These are phyloP conservation scores for Suillus ampliporus DNA, from an alignment of 768 basidiomycete species.

Conservation along the genomic window DNA sequence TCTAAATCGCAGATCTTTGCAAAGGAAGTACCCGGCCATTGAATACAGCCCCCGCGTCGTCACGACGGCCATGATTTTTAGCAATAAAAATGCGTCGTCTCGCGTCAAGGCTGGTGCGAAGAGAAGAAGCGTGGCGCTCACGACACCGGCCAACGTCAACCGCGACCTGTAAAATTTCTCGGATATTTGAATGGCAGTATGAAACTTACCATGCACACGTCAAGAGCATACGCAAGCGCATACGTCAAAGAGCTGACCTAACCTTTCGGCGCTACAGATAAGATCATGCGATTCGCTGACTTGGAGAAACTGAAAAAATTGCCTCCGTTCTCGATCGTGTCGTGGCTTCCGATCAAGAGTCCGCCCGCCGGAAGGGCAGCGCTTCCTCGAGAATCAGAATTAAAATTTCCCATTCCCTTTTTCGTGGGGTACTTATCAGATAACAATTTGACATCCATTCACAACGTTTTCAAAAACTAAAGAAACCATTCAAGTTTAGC, in stretches of 20 bases:
- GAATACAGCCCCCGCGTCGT: not conserved
- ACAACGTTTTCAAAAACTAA: constrained; percentile 5
- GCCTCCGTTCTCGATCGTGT: constrained; percentile 3
- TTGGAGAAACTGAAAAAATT: constrained; percentile 1
- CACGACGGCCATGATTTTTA: not conserved
- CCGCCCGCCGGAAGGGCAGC: not conserved
- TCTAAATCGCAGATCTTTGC: constrained; percentile 2
- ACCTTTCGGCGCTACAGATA: not conserved
- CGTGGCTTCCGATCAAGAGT: constrained; percentile 1
- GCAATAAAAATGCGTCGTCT: not conserved
- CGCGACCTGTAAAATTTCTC: not conserved
- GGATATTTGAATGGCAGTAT: not conserved
- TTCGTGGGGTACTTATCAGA: constrained; percentile 6
- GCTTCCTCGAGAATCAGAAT: not conserved
- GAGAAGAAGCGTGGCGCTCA: not conserved
- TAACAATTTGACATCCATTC: not conserved
- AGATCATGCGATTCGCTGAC: constrained; percentile 5
- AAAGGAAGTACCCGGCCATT: not conserved
- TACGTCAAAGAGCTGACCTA: not conserved
- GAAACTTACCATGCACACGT: not conserved
- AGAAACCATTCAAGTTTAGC: not conserved
- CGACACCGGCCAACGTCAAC: not conserved
- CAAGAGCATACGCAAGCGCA: not conserved
- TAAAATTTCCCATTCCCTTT: not conserved
- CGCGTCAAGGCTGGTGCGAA: not conserved